Evolutionary conservation across 768 basidiomycete species (phyloP).

Genomic region (Royoungia palumana): DNA sequence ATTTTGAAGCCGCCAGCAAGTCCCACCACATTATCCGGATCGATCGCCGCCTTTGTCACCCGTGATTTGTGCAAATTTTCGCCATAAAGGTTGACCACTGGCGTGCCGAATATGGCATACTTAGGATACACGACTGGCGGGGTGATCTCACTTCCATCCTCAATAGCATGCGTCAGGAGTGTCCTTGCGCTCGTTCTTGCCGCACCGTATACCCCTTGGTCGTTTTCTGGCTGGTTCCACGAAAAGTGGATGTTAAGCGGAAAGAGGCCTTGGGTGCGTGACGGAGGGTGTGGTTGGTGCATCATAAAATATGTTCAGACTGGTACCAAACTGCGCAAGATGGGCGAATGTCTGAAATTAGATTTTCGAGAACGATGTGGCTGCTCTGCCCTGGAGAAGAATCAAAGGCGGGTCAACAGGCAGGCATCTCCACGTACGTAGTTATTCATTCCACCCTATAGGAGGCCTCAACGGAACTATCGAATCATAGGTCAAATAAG

Average conservation of each 20-base stretch:
- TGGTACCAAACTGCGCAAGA: no score
- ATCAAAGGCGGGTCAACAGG: neutral
- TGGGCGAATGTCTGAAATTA: no score
- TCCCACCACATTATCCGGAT: constrained; percentile 58
- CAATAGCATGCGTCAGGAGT: constrained; percentile 37
- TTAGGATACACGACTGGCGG: constrained; percentile 50
- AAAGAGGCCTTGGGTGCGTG: constrained; percentile 33
- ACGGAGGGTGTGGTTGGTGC: constrained; percentile 49
- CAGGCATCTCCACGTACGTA: constrained; percentile 18
- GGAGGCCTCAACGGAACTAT: no score
- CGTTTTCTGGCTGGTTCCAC: neutral
- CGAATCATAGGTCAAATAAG: no score
- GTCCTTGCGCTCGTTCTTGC: constrained; percentile 34
- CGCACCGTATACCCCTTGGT: constrained; percentile 32
- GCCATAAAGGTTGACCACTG: constrained; percentile 47
- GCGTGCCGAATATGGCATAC: constrained; percentile 53
- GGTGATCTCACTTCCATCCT: constrained; percentile 40
- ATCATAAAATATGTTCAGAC: no score
- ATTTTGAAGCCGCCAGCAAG: constrained; percentile 55
- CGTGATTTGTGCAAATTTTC: constrained; percentile 35
- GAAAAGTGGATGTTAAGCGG: constrained; percentile 46
- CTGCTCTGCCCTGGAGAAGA: constrained; percentile 37
- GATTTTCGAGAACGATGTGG: no score
- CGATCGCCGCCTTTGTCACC: constrained; percentile 42
- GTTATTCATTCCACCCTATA: no score